Conservation (phyloP, 2,329 filamentous ascomycete species). For the Fusarium napiforme region DNA sequence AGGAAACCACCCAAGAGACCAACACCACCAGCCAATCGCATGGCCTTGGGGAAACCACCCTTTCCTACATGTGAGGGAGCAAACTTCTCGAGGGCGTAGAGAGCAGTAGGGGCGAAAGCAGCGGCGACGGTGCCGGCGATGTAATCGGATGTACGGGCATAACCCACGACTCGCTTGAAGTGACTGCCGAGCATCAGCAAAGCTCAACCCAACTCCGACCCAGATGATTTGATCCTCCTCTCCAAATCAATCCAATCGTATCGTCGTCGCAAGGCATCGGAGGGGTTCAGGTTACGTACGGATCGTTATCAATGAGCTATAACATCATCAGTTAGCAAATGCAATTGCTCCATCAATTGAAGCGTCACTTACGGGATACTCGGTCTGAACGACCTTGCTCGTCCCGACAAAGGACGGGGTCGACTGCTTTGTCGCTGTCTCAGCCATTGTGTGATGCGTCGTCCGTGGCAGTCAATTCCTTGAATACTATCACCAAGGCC, state of each 20-base stretch:
- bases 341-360: slow-evolving; percentile 38
- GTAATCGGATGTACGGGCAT: slow-evolving; percentile 89
- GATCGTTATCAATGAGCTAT: slow-evolving; percentile 98
- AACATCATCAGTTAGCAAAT: slow-evolving; percentile 47
- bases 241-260: background rate
- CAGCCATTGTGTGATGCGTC: slow-evolving; percentile 51
- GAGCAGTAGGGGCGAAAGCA: slow-evolving; percentile 76
- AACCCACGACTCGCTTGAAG: slow-evolving; percentile 87
- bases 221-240: background rate
- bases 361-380: slow-evolving; percentile 80
- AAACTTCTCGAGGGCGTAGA: slow-evolving; percentile 84
- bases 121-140: slow-evolving; percentile 74
- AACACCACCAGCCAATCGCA: slow-evolving; percentile 81
- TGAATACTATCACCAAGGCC: slow-evolving; percentile 41
- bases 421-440: slow-evolving; percentile 53
- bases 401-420: slow-evolving; percentile 51
- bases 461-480: slow-evolving; percentile 46
- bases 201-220: slow-evolving; percentile 4
- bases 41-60: slow-evolving; percentile 82
- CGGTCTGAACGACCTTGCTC: slow-evolving; percentile 81
- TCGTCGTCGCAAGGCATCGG: slow-evolving; percentile 3
- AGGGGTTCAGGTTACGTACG: slow-evolving; percentile 66
- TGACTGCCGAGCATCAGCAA: slow-evolving; percentile 69
- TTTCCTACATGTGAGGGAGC: slow-evolving; percentile 86
- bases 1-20: slow-evolving; percentile 83